These are phyloP conservation scores for Trametes hirsuta DNA, from an alignment of 1,284 basidiomycete species.

Conservation along the genomic window DNA sequence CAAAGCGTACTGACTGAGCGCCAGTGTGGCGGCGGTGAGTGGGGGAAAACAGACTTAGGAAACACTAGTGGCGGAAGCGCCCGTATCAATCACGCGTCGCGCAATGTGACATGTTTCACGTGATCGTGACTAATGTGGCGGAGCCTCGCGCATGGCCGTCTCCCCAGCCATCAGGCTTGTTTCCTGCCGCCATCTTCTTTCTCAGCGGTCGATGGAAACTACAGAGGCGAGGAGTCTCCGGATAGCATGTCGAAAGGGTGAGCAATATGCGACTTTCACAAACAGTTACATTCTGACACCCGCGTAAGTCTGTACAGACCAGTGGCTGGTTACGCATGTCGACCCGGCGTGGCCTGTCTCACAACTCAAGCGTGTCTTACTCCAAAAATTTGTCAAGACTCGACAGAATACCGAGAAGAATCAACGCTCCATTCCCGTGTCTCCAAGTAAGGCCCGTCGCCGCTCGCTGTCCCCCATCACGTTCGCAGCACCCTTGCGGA, in stretches of 20 bases:
- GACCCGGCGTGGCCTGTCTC: slow-evolving; percentile 59
- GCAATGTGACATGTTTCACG: not conserved
- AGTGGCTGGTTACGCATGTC: slow-evolving; percentile 71
- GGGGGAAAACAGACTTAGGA: too few relatives aligned
- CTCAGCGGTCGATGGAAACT: not conserved
- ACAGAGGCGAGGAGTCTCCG: not conserved
- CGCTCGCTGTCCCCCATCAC: slow-evolving; percentile 61
- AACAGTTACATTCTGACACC: not conserved
- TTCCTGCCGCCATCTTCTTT: slow-evolving; percentile 3
- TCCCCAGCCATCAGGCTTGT: slow-evolving; percentile 3
- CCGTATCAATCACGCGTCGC: not conserved
- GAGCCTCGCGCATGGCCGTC: not conserved
- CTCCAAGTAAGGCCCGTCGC: slow-evolving; percentile 20
- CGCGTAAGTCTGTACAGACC: slow-evolving; percentile 66
- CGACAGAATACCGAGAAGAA: slow-evolving; percentile 29
- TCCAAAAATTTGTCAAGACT: slow-evolving; percentile 50
- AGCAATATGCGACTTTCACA: not conserved
- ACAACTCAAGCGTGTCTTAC: slow-evolving; percentile 62
- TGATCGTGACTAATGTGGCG: slow-evolving; percentile 9
- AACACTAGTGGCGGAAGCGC: too few relatives aligned
- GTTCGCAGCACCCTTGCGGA: slow-evolving; percentile 45
- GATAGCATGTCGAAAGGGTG: slow-evolving; percentile 13
- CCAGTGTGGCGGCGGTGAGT: too few relatives aligned
- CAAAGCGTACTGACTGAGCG: too few relatives aligned
- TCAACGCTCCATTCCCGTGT: slow-evolving; percentile 19